These are phyloP conservation scores for Neopestalotiopsis clavispora DNA, from an alignment of 2,329 filamentous ascomycete genomes.

Conservation along the genomic window DNA sequence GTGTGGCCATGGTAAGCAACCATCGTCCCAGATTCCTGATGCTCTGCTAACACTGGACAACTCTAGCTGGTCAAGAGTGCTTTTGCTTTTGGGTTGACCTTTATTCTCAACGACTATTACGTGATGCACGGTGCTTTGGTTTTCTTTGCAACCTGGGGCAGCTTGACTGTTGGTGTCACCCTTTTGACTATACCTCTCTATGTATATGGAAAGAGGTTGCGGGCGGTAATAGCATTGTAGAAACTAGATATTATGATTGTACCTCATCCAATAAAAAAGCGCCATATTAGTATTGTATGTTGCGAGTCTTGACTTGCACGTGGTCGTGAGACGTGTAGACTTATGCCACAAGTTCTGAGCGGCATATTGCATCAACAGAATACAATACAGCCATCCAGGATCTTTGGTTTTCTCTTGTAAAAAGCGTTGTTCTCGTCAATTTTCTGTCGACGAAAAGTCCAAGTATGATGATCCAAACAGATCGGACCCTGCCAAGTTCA, in stretches of 20 bases:
- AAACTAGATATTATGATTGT: no score
- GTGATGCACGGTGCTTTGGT: not conserved
- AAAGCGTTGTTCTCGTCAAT: not conserved
- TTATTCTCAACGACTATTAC: not conserved
- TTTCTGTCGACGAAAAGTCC: not conserved
- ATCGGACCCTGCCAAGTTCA: not conserved
- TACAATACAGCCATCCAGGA: no score
- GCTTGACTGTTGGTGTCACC: conserved; percentile 20
- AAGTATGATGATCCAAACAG: not conserved
- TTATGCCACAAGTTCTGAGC: no score
- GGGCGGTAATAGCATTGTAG: not conserved
- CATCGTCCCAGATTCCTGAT: not conserved
- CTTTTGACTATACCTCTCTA: conserved; percentile 9
- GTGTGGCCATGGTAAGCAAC: conserved; percentile 1
- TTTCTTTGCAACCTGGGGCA: not conserved
- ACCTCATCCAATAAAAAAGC: no score
- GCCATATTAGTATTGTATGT: no score
- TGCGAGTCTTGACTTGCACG: no score
- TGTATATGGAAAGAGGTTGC: conserved; percentile 6
- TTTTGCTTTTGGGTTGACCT: not conserved
- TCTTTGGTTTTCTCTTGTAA: no score
- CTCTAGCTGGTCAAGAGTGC: not conserved
- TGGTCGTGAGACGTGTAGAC: no score
- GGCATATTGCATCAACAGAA: no score
- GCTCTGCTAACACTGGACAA: no score